These are phyloP conservation scores for Pseudocercospora vitis DNA, from an alignment of 2,329 filamentous ascomycete genomes.

Conservation along the genomic window DNA sequence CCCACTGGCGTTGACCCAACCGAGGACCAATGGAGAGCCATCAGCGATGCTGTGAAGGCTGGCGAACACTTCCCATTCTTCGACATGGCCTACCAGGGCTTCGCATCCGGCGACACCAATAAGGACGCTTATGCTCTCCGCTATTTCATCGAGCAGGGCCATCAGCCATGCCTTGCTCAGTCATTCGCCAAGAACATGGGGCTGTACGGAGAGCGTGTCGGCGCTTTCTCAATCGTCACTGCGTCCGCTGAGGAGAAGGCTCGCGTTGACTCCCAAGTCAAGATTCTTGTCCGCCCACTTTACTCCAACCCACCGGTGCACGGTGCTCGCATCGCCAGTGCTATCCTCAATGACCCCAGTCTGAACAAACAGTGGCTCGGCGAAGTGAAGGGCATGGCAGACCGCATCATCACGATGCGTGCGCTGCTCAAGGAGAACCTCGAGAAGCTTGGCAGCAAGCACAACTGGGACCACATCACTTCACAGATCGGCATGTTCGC, in stretches of 20 bases:
- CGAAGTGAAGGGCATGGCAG: slow-evolving; percentile 98
- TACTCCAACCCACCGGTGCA: slow-evolving; percentile 99
- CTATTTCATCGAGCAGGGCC: slow-evolving; percentile 89
- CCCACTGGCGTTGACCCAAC: slow-evolving; percentile 95
- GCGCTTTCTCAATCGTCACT: slow-evolving; percentile 91
- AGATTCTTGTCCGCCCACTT: slow-evolving; percentile 92
- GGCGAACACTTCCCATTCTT: slow-evolving; percentile 93
- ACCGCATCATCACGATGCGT: slow-evolving; percentile 98
- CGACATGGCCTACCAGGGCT: slow-evolving; percentile 99
- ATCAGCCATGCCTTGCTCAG: slow-evolving; percentile 84
- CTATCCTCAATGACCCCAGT: slow-evolving; percentile 81
- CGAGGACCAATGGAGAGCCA: slow-evolving; percentile 85
- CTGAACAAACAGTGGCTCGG: slow-evolving; percentile 92
- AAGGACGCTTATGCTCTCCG: slow-evolving; percentile 91
- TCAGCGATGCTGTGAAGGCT: slow-evolving; percentile 81
- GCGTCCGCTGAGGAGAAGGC: slow-evolving; percentile 87
- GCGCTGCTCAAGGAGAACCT: slow-evolving; percentile 91
- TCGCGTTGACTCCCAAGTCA: slow-evolving; percentile 94
- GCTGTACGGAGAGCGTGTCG: slow-evolving; percentile 96
- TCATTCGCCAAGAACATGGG: slow-evolving; percentile 99
- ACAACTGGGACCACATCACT: slow-evolving; percentile 99
- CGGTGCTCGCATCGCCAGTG: slow-evolving; percentile 88
- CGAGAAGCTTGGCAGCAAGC: slow-evolving; percentile 89
- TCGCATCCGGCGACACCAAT: slow-evolving; percentile 88
- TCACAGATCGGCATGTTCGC: slow-evolving; percentile 99